A percentile compares a stretch with the other conserved stretches of the same genome.
These are phyloP conservation scores for Bondarzewia mesenterica DNA, from an alignment of 1,284 basidiomycete species.

Conservation along the genomic window DNA sequence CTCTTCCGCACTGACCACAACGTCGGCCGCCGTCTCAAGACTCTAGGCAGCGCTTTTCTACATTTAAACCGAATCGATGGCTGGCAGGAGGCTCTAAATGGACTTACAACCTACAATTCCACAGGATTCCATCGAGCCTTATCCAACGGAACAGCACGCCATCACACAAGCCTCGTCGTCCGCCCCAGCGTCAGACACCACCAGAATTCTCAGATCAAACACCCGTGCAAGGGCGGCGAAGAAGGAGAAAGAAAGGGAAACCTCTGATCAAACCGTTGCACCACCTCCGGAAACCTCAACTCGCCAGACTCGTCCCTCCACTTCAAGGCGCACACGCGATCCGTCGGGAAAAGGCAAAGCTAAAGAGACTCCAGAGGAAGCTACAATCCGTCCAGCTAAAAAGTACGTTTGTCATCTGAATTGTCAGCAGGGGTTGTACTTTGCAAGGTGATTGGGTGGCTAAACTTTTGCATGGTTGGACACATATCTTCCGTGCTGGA, in stretches of 20 bases:
- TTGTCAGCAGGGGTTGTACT: too few relatives aligned
- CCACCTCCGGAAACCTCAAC: conserved; percentile 25
- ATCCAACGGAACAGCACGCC: conserved; percentile 35
- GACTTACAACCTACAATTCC: conserved; percentile 65
- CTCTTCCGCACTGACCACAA: neutral
- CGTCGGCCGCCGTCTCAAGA: neutral
- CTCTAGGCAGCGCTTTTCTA: neutral
- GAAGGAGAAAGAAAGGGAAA: conserved; percentile 32
- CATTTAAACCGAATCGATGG: conserved; percentile 55
- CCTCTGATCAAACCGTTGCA: conserved; percentile 31
- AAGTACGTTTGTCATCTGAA: conserved; percentile 36
- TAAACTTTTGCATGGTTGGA: too few relatives aligned
- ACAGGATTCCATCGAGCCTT: conserved; percentile 15
- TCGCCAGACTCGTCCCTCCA: conserved; percentile 34
- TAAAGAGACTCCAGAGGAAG: conserved; percentile 38
- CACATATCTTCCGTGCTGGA: too few relatives aligned
- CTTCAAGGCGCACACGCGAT: conserved; percentile 51
- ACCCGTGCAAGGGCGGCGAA: conserved; percentile 72
- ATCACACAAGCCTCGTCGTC: conserved; percentile 42
- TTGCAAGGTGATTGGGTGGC: too few relatives aligned
- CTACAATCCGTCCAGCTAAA: conserved; percentile 43
- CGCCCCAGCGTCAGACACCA: conserved; percentile 21
- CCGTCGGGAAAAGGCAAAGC: conserved; percentile 51
- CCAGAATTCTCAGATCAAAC: conserved; percentile 57
- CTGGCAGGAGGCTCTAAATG: conserved; percentile 78